Conservation (phyloP, 768 basidiomycete species). For the Phaeotremella skinneri region DNA sequence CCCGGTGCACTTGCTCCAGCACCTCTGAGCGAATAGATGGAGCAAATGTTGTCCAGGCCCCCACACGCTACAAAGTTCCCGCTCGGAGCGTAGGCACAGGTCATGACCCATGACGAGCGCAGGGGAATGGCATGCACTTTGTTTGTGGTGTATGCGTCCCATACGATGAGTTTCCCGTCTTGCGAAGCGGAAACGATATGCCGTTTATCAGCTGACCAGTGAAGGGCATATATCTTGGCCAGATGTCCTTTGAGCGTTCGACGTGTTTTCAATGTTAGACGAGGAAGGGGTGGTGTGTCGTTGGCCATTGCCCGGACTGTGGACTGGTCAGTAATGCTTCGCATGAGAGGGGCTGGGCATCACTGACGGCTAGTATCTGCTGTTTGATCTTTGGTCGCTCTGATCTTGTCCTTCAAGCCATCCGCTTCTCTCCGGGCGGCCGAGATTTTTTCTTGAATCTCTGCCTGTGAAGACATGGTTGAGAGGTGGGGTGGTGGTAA, state of each 20-base stretch:
- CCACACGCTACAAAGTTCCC: constrained; percentile 98
- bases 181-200: constrained; percentile 99
- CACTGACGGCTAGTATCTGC: constrained; percentile 94
- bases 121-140: constrained; percentile 99
- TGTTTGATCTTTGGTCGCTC: constrained; percentile 90
- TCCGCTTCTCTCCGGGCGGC: constrained; percentile 96
- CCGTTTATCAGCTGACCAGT: constrained; percentile 95
- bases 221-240: constrained; percentile 99
- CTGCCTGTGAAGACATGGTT: constrained; percentile 45
- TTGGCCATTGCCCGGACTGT: constrained; percentile 97
- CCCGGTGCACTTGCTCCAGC: constrained; percentile 56
- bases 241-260: constrained; percentile 94
- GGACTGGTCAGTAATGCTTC: constrained; percentile 7
- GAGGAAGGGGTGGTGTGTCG: constrained; percentile 91
- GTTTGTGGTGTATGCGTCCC: constrained; percentile 99
- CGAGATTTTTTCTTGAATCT: constrained; percentile 64
- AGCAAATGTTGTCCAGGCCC: constrained; percentile 98
- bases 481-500: background rate
- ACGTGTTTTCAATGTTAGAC: constrained; percentile 93
- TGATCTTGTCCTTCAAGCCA: constrained; percentile 96
- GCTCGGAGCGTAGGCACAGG: constrained; percentile 95
- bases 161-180: constrained; percentile 98
- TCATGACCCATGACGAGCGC: constrained; percentile 99
- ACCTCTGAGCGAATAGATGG: constrained; percentile 90
- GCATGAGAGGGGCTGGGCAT: background rate